Base-by-base conservation (phyloP, 805 yeast genomes). In the Pichia insulana region DNA sequence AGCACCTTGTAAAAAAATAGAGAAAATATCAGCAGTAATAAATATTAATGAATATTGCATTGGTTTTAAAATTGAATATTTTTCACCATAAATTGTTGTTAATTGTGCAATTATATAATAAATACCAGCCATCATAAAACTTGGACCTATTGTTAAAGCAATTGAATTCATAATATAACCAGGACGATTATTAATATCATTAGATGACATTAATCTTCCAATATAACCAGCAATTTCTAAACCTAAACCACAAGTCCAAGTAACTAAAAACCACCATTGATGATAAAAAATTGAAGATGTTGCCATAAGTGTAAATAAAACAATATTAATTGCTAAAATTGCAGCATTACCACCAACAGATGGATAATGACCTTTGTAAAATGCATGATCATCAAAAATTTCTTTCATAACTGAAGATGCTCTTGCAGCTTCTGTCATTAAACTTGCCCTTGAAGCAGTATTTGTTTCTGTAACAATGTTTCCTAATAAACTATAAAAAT, bases 61-160 rank as follows among this genome's bases (percentile, higher is more conserved):
- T 12, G 86, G 84, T 44, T 59, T 65, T 25, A 72, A 39, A 7
- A 57, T 22, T 0, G 86, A 74, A 51, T 59, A 77, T 16, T 63
- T 51, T 40, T 64, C 61, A 4, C 85, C 85, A 51, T 74, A 77
- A 1, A 83, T 58, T 43, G 75, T 74, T 39, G 74, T 63, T 30
- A 80, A 48, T 57, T 82, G 78, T 7, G 80, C 84, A 46, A 85
- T 58, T 42, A 78, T 67, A 50, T 71, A 78, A 61, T 85, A 85
- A 3, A 84, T 66, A 2, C 87, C 92, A 7, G 80, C 94, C 82
- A 82, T 80, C 32, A 81, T 66, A 57, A 84, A 79, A 7, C 81
- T 83, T 0, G 95, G 95, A 0, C 84, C 87, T 35, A 86, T 59
- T 0, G 87, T 81, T 40, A 83, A 63, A 50, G 77, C 66, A 42